Percentiles rank a stretch among this genome's conserved stretches.
phyloP scores from a whole-genome alignment of 1,284 basidiomycete species.

The Melampsora larici-populina region DNA sequence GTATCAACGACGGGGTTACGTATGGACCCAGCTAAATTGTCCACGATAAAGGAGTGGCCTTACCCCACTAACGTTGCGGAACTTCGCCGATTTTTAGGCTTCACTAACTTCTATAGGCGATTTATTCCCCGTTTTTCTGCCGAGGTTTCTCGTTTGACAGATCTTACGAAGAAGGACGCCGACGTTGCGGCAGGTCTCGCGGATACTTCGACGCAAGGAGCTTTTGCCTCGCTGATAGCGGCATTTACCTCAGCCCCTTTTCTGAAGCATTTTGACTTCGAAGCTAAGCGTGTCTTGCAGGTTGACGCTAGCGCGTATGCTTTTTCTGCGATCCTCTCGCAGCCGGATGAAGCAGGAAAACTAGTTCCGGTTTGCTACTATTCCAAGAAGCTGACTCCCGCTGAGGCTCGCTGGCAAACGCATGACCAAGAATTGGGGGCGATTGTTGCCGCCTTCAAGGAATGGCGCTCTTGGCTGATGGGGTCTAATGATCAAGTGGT shows the following conservation, averaged over 20 bases:
- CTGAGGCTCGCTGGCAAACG: background rate
- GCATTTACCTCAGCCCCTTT: background rate
- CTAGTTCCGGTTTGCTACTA: constrained; percentile 25
- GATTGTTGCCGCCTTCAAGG: background rate
- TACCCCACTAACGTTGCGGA: background rate
- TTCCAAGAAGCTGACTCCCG: background rate
- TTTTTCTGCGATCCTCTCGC: constrained; percentile 39
- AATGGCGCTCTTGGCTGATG: background rate
- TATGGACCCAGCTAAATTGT: constrained; percentile 7
- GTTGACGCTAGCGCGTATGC: constrained; percentile 47
- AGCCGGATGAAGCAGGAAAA: constrained; percentile 20
- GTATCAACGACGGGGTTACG: background rate
- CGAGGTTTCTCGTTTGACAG: background rate
- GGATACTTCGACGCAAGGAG: too few species aligned
- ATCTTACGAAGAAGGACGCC: constrained; percentile 1
- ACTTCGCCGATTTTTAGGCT: background rate
- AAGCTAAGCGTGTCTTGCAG: constrained; percentile 45
- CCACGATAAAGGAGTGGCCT: constrained; percentile 7
- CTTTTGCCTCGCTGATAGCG: background rate
- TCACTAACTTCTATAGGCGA: too few species aligned
- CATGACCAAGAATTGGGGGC: background rate
- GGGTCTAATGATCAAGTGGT: background rate
- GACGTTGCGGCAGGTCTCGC: background rate
- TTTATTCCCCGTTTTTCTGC: constrained; percentile 8
- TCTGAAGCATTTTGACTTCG: constrained; percentile 15